A percentile compares a stretch with the other conserved stretches of the same genome.
Conservation (phyloP, 495 filamentous ascomycete species). For the Neurospora sp. region DNA sequence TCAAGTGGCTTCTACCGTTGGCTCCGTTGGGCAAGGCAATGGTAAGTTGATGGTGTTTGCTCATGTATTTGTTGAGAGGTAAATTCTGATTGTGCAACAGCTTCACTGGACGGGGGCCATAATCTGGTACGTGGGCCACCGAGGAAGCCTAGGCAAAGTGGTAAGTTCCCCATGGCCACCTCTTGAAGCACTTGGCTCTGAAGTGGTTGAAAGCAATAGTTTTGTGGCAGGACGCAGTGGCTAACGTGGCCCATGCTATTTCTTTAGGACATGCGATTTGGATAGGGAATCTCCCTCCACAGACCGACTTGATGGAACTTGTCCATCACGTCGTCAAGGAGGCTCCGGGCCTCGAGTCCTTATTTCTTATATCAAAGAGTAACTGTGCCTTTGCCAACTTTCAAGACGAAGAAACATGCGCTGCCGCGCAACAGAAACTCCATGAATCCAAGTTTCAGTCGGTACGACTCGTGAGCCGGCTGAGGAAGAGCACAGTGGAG, state of each 20-base stretch:
- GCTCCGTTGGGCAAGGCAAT: neutral
- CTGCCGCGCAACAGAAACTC: slow-evolving; percentile 69
- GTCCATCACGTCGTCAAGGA: slow-evolving; percentile 88
- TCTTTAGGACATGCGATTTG: slow-evolving; percentile 78
- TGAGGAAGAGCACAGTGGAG: slow-evolving; percentile 55
- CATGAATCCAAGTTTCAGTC: slow-evolving; percentile 89
- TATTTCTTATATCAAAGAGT: slow-evolving; percentile 94
- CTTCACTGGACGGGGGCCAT: slow-evolving; percentile 20
- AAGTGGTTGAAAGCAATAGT: neutral
- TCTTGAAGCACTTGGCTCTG: neutral
- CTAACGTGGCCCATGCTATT: slow-evolving; percentile 4
- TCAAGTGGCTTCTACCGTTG: neutral
- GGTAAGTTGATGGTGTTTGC: slow-evolving; percentile 5
- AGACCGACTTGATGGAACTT: slow-evolving; percentile 65
- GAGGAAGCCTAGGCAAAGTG: slow-evolving; percentile 76
- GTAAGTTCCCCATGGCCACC: slow-evolving; percentile 18
- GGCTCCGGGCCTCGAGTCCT: slow-evolving; percentile 73
- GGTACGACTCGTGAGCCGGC: slow-evolving; percentile 80
- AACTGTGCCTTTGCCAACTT: slow-evolving; percentile 99
- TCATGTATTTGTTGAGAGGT: neutral
- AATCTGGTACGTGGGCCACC: slow-evolving; percentile 74
- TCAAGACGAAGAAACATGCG: slow-evolving; percentile 66
- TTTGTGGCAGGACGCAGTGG: neutral
- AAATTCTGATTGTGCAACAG: slow-evolving; percentile 12
- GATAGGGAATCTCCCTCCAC: slow-evolving; percentile 89